These are phyloP conservation scores for Ilyonectria destructans DNA, from an alignment of 2,329 filamentous ascomycete species.

Conservation along the genomic window DNA sequence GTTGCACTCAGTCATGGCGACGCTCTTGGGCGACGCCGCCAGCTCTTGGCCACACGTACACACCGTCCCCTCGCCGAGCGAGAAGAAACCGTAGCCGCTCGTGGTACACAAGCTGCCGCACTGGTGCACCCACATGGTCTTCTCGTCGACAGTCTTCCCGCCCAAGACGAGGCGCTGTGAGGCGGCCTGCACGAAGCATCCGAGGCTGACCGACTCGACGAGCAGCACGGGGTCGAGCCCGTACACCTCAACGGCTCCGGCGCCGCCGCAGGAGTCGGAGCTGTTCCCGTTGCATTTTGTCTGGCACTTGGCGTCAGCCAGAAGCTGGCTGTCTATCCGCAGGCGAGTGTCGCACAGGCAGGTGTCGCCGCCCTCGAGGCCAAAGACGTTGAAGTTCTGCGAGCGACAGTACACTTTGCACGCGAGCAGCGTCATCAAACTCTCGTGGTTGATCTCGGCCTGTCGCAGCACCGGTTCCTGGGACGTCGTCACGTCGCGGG, in stretches of 20 bases:
- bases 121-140: conserved; percentile 14
- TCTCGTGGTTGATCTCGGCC: conserved; percentile 11
- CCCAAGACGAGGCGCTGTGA: not conserved
- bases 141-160: conserved; percentile 2
- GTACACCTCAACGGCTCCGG: conserved; percentile 25
- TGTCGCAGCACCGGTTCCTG: conserved; percentile 18
- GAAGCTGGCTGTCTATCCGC: conserved; percentile 28
- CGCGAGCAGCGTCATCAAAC: conserved; percentile 26
- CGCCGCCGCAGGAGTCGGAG: conserved; percentile 22
- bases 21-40: conserved; percentile 15
- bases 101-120: conserved; percentile 25
- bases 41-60: conserved; percentile 23
- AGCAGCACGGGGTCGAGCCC: not conserved
- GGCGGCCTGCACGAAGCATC: conserved; percentile 21
- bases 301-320: conserved; percentile 25
- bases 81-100: conserved; percentile 15
- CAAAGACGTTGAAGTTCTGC: conserved; percentile 16
- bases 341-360: conserved; percentile 25
- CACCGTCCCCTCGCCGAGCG: conserved; percentile 14
- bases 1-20: conserved; percentile 5
- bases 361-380: conserved; percentile 24
- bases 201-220: conserved; percentile 25
- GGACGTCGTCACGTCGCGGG: conserved; percentile 10
- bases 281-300: conserved; percentile 30
- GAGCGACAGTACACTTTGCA: conserved; percentile 22